Base-by-base conservation (phyloP, 805 yeast species). In the Yamadazyma nakazawae region DNA sequence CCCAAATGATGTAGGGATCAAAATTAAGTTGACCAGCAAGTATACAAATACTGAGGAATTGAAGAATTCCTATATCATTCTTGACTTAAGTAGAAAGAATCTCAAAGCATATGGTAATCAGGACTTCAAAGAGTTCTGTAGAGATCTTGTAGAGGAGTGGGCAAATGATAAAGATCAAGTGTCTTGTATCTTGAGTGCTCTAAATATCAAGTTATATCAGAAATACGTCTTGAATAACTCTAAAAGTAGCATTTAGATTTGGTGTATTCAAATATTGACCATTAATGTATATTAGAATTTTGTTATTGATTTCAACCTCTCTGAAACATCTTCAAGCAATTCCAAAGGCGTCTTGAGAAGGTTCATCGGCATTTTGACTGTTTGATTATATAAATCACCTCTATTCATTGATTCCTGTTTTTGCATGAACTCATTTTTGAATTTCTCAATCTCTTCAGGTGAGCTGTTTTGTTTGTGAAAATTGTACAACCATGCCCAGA, bases 161-260 rank as follows among this genome's bases (percentile, higher is more conserved):
- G 79, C 86, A 2, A 70, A 72, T 36, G 85, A 85, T 36, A 78
- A 81, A 52, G 77, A 76, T 25, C 88, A 86, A 54, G 78, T 88
- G 13, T 86, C 94, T 0, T 85, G 95, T 52, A 84, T 89, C 53
- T 66, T 89, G 45, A 82, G 91, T 48, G 88, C 91, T 1, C 65
- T 89, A 50, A 86, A 81, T 37, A 66, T 89, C 45, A 84, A 79
- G 58, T 61, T 88, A 13, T 83, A 79, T 66, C 85, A 84, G 42
- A 60, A 62, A 32, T 56, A 56, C 45, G 49, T 37, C 40, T 46
- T 43, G 17, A 45, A 48, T 34, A 21, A 34, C 18, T 31, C 41
- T 32, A 39, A 11, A 5, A 9, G 28, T 18, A 12, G 30, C 25
- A 24, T 25, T 18, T 24, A 25, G 34, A 25, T 24, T 16, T 2